Evolutionary conservation across 2,329 filamentous ascomycete species (phyloP).

Genomic region (Cordyceps cateniannulata): DNA sequence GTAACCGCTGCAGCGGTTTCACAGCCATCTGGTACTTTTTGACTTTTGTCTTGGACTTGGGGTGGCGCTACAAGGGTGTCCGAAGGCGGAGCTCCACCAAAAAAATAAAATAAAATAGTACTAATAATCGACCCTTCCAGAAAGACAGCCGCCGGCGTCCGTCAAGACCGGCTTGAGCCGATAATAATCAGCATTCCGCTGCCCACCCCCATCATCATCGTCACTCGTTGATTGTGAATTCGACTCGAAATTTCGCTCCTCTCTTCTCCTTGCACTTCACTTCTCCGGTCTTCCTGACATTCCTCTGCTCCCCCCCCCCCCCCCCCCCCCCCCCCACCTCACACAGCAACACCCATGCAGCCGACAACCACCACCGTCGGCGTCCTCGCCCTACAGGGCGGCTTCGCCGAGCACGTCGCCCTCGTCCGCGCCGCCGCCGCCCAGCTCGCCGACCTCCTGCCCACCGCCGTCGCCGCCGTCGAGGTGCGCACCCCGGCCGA

Average conservation of each 20-base stretch:
- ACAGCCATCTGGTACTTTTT: background rate
- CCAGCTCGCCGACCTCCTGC: slow-evolving; percentile 32
- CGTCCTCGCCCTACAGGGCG: slow-evolving; percentile 77
- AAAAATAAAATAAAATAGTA: too few relatives aligned
- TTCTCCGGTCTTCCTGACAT: background rate
- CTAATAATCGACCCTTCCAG: background rate
- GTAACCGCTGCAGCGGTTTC: background rate
- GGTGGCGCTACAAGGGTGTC: slow-evolving; percentile 7
- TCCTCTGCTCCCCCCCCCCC: background rate
- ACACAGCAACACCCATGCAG: slow-evolving; percentile 8
- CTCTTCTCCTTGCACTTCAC: too few relatives aligned
- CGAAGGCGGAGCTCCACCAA: slow-evolving; percentile 8
- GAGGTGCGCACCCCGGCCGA: slow-evolving; percentile 74
- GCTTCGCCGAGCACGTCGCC: slow-evolving; percentile 81
- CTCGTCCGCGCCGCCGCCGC: slow-evolving; percentile 64
- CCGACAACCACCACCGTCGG: slow-evolving; percentile 42
- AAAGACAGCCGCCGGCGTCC: background rate
- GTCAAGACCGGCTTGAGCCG: slow-evolving; percentile 6
- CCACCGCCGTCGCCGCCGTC: slow-evolving; percentile 52
- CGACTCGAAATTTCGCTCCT: background rate
- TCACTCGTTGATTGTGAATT: background rate
- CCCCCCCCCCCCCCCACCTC: background rate
- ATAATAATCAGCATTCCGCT: background rate
- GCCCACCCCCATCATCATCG: background rate
- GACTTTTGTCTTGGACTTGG: background rate